These are phyloP conservation scores for Phylloporus sp. DNA, from an alignment of 768 basidiomycete genomes.

Conservation along the genomic window DNA sequence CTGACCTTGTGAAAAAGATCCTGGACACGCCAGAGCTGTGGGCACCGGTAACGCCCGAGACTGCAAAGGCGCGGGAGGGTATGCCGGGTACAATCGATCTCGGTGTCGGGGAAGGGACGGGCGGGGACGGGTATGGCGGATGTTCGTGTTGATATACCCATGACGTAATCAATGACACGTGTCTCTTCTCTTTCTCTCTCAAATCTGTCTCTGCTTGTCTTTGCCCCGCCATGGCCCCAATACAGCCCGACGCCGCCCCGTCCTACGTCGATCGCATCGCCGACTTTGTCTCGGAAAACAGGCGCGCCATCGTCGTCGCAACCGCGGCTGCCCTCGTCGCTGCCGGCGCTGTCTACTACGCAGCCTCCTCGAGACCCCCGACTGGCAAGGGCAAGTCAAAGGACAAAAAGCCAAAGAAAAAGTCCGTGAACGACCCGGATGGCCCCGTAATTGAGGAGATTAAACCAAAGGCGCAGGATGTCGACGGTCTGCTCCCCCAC, in stretches of 20 bases:
- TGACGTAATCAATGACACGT: constrained; percentile 25
- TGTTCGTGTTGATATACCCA: constrained; percentile 33
- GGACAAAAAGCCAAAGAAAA: constrained; percentile 50
- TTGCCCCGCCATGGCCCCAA: constrained; percentile 21
- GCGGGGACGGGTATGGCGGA: constrained; percentile 21
- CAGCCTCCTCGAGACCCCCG: constrained; percentile 37
- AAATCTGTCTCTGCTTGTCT: background rate
- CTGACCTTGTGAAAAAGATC: constrained; percentile 77
- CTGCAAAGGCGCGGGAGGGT: constrained; percentile 12
- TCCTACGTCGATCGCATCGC: constrained; percentile 61
- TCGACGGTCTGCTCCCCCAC: constrained; percentile 27
- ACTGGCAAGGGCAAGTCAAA: constrained; percentile 46
- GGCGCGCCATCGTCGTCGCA: constrained; percentile 67
- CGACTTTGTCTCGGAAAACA: constrained; percentile 72
- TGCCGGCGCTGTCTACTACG: constrained; percentile 72
- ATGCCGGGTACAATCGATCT: constrained; percentile 47
- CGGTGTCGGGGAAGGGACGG: constrained; percentile 5
- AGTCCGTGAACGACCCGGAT: constrained; percentile 52
- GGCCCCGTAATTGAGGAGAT: constrained; percentile 82
- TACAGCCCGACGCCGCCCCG: constrained; percentile 4
- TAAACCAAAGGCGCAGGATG: constrained; percentile 41
- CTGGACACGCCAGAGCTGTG: constrained; percentile 81
- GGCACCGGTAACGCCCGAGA: constrained; percentile 38
- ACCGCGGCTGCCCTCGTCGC: constrained; percentile 69
- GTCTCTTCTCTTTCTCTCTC: background rate